Evolutionary conservation across 2,329 filamentous ascomycete species (phyloP).

Genomic region (Helicocarpus griseus): DNA sequence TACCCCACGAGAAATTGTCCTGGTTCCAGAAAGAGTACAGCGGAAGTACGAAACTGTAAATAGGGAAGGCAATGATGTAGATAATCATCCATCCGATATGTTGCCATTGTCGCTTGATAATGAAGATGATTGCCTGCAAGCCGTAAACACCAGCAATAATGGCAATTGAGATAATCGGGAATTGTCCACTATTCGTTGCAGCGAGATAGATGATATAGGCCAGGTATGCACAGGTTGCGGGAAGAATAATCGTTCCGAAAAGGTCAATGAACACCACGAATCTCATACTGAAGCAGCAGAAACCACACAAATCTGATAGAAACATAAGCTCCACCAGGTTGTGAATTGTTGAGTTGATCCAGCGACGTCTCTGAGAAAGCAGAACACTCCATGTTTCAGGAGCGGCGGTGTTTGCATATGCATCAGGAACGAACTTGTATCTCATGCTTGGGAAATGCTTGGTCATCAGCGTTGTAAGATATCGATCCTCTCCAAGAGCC

Average conservation of each 20-base stretch:
- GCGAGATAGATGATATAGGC: slow-evolving; percentile 78
- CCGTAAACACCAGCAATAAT: slow-evolving; percentile 90
- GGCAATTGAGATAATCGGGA: slow-evolving; percentile 77
- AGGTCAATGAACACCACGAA: slow-evolving; percentile 94
- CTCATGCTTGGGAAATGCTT: slow-evolving; percentile 94
- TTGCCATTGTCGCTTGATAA: slow-evolving; percentile 95
- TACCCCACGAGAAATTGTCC: slow-evolving; percentile 98
- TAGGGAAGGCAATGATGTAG: slow-evolving; percentile 88
- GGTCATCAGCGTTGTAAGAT: slow-evolving; percentile 92
- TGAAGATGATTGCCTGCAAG: slow-evolving; percentile 91
- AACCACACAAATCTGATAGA: slow-evolving; percentile 89
- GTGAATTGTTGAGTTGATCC: slow-evolving; percentile 99
- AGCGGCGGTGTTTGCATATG: slow-evolving; percentile 85
- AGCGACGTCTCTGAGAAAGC: slow-evolving; percentile 93
- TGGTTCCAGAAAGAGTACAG: slow-evolving; percentile 99
- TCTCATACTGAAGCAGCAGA: slow-evolving; percentile 98
- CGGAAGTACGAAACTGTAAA: slow-evolving; percentile 84
- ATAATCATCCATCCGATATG: slow-evolving; percentile 99
- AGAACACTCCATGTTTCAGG: slow-evolving; percentile 91
- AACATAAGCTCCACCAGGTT: slow-evolving; percentile 86
- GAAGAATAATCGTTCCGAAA: slow-evolving; percentile 82
- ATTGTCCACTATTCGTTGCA: slow-evolving; percentile 57
- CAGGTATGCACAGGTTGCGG: slow-evolving; percentile 78
- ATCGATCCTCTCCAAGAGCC: slow-evolving; percentile 92
- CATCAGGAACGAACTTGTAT: slow-evolving; percentile 91